Conservation (phyloP, 2,329 filamentous ascomycete genomes). For the Cordyceps farinosa region DNA sequence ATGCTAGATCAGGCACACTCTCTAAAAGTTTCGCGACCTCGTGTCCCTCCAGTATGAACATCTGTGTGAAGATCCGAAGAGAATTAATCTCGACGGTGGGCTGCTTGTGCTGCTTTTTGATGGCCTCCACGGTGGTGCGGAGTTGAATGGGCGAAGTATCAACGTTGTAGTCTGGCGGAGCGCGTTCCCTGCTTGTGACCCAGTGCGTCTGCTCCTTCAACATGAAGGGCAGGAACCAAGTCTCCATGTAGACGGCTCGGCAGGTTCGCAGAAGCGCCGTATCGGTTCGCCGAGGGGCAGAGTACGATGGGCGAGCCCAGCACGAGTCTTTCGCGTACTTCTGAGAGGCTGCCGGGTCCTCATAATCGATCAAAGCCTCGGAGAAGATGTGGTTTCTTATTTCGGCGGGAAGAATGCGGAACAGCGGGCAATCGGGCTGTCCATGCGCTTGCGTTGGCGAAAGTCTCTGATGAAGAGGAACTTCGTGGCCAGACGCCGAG, state of each 20-base stretch:
- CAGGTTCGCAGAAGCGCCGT: slow-evolving; percentile 41
- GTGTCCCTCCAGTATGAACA: slow-evolving; percentile 32
- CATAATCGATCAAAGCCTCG: slow-evolving; percentile 36
- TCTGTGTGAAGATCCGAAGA: slow-evolving; percentile 42
- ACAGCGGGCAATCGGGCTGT: slow-evolving; percentile 26
- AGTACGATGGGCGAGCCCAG: slow-evolving; percentile 41
- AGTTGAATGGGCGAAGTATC: slow-evolving; percentile 18
- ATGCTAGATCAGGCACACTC: slow-evolving; percentile 29
- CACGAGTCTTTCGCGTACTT: slow-evolving; percentile 31
- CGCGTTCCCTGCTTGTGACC: slow-evolving; percentile 29
- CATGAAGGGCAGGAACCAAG: slow-evolving; percentile 41
- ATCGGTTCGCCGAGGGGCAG: slow-evolving; percentile 34
- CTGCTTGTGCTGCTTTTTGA: neutral
- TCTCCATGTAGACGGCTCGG: slow-evolving; percentile 39
- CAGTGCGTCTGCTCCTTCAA: slow-evolving; percentile 39
- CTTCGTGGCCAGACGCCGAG: no score
- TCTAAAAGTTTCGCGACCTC: slow-evolving; percentile 27
- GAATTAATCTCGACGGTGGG: slow-evolving; percentile 29
- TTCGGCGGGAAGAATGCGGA: slow-evolving; percentile 42
- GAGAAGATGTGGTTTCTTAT: slow-evolving; percentile 47
- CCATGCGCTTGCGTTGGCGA: neutral
- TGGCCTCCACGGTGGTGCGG: neutral
- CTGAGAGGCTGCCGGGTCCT: slow-evolving; percentile 28
- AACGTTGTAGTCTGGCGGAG: slow-evolving; percentile 27
- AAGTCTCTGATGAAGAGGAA: neutral